Conservation (phyloP, 2,329 filamentous ascomycete species). For the Verticillium isaacii region DNA sequence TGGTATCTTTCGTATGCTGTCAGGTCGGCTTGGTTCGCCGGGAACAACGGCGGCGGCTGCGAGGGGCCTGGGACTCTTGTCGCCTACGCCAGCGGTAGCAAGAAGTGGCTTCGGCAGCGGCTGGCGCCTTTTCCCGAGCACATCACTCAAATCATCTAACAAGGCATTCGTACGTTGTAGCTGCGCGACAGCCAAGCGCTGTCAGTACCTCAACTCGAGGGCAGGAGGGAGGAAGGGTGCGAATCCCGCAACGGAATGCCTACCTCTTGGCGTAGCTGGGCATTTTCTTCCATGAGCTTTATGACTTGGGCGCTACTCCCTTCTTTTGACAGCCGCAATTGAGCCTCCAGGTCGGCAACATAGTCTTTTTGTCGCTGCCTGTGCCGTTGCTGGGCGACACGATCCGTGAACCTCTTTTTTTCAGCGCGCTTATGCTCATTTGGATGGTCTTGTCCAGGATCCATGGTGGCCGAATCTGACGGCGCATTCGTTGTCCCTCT, state of each 20-base stretch:
- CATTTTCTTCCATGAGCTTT: not conserved
- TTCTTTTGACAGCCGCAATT: not conserved
- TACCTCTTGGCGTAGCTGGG: not conserved
- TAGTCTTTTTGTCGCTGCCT: not conserved
- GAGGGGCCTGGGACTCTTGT: too few relatives aligned
- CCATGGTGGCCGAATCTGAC: too few relatives aligned
- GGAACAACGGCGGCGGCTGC: too few relatives aligned
- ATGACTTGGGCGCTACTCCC: not conserved
- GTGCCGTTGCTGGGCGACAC: slow-evolving; percentile 1
- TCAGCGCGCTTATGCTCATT: not conserved
- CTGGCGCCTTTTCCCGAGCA: not conserved
- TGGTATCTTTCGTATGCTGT: too few relatives aligned
- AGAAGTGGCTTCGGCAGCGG: too few relatives aligned
- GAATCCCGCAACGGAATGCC: not conserved
- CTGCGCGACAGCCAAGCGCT: not conserved
- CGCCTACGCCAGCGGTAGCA: too few relatives aligned
- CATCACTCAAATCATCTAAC: not conserved
- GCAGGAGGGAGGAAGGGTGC: too few relatives aligned
- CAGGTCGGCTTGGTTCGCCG: too few relatives aligned
- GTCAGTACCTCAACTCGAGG: too few relatives aligned
- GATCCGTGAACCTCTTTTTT: not conserved
- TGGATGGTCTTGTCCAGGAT: too few relatives aligned
- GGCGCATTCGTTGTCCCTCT: too few relatives aligned
- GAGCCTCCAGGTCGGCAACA: not conserved
- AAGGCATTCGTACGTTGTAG: not conserved